Base-by-base conservation (phyloP, 1,139 yeast genomes). In the Saccharomycopsis phalli region DNA sequence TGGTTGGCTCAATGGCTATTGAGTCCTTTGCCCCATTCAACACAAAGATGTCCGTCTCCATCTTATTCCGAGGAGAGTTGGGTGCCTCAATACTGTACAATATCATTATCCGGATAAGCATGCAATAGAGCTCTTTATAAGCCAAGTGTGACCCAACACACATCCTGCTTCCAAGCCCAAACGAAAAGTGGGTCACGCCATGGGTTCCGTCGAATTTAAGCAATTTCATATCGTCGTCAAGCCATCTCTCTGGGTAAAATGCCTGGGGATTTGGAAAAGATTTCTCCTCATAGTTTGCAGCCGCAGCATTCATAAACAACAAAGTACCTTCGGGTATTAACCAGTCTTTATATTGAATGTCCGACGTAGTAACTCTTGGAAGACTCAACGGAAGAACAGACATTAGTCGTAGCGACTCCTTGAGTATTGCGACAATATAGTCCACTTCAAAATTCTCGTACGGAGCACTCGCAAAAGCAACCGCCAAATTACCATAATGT, bases 111-210 rank as follows among this genome's bases (percentile, higher is more conserved):
- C 73, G 62, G 28, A 62, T 53, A 27, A 69, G 50, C 10, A 70
- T 55, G 11, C 64, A 56, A 51, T 80, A 81, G 55, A 81, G 60
- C 51, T 81, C 86, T 42, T 71, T 69, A 49, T 67, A 63, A 0
- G 86, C 86, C 39, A 81, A 61, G 37, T 69, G 66, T 36, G 68
- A 68, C 0, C 91, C 93, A 0, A 80, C 69, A 53, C 91, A 81
- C 72, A 68, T 74, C 42, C 91, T 57, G 1, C 78, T 65, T 0
- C 91, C 93, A 13, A 73, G 71, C 0, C 91, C 91, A 57, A 80
- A 81, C 0, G 84, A 60, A 44, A 76, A 67, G 52, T 78, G 86
- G 3, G 54, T 53, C 14, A 63, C 53, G 1, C 58, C 49, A 11
- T 56, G 50, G 1, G 50, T 40, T 14, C 27, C 28, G 25, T 31